These are phyloP conservation scores for Ceratocystis eucalypticola DNA, from an alignment of 2,329 filamentous ascomycete genomes.

Conservation along the genomic window DNA sequence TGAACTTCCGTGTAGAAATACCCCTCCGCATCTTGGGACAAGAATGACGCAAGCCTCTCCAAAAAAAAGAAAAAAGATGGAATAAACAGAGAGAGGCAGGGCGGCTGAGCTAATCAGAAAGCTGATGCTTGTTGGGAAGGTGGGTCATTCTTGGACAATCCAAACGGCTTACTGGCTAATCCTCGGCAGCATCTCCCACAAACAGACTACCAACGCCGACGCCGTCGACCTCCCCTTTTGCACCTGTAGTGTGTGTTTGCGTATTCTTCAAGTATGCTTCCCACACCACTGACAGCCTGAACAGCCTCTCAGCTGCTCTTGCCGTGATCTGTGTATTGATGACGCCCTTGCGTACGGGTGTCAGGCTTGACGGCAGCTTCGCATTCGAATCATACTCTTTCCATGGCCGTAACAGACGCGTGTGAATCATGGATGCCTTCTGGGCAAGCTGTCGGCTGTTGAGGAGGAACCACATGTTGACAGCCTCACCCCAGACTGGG, in stretches of 20 bases:
- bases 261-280: slow-evolving; percentile 1
- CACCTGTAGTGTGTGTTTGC: background rate
- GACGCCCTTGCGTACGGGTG: background rate
- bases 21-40: background rate
- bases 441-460: background rate
- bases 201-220: background rate
- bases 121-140: background rate
- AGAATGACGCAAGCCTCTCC: background rate
- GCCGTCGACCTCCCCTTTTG: background rate
- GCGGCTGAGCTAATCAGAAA: background rate
- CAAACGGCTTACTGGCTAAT: background rate
- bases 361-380: background rate
- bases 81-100: background rate
- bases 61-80: background rate
- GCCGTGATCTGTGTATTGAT: background rate
- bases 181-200: background rate
- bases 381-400: slow-evolving; percentile 3
- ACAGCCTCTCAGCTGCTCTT: background rate
- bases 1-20: background rate
- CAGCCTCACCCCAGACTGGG: background rate
- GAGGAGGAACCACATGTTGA: slow-evolving; percentile 3
- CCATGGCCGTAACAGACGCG: background rate
- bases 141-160: background rate
- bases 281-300: background rate
- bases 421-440: background rate